Evolutionary conservation across 352 stramenopile genomes (phyloP), one percentile per base, ranked within the genome.

Genomic region (Globisporangium radiosum): DNA sequence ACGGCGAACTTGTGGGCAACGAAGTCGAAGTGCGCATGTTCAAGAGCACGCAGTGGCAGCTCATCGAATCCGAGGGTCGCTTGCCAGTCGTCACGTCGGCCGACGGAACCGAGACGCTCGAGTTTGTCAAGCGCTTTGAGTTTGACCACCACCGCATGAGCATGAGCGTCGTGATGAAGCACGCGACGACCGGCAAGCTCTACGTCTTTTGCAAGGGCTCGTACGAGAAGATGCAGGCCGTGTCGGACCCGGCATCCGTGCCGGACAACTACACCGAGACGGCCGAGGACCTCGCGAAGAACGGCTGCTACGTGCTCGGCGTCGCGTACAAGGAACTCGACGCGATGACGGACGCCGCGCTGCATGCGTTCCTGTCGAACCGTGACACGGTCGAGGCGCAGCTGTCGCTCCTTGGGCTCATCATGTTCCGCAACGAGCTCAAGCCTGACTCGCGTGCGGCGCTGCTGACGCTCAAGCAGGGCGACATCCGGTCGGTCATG

Each of bases 61-160:
- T 93, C 6, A 64, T 90, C 8, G 76, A 90, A 42, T 42, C 59
- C 7, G 76, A 86, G 47, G 74, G 74, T 19, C 62, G 72, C 14
- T 56, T 74, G 55, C 74, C 76, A 10, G 45, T 72, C 13, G 76
- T 90, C 5, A 58, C 73, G 63, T 81, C 76, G 4, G 55, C 64
- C 0, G 68, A 87, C 42, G 72, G 66, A 19, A 57, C 58, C 4
- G 60, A 84, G 56, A 48, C 66, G 58, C 70, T 95, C 10, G 74
- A 87, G 60, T 78, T 96, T 37, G 60, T 98, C 37, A 96, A 97
- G 67, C 76, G 83, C 9, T 97, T 94, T 64, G 86, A 97, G 57
- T 98, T 98, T 64, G 90, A 97, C 67, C 84, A 95, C 71, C 75
- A 92, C 65, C 77, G 81, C 52, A 94, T 96, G 83, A 96, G 85